These are phyloP conservation scores for Reutealis trisperma DNA, from an alignment of 345 rosid species.

Conservation along the genomic window DNA sequence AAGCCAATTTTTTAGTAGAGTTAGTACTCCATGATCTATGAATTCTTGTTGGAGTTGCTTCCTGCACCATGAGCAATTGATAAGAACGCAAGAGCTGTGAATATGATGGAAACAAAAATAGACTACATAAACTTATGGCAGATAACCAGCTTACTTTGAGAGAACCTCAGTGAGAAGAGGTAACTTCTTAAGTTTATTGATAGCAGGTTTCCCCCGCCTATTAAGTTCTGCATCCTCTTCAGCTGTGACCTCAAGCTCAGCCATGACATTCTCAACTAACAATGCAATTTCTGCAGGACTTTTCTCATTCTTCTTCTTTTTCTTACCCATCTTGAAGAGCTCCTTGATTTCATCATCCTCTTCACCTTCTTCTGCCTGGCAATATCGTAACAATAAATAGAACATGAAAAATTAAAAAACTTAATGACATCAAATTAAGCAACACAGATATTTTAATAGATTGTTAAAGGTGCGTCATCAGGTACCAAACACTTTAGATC, in stretches of 20 bases:
- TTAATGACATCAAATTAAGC: not conserved
- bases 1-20: slow-evolving; percentile 90
- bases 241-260: slow-evolving; percentile 93
- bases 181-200: slow-evolving; percentile 88
- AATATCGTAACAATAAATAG: slow-evolving; percentile 12
- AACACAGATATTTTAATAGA: not conserved
- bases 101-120: slow-evolving; percentile 2
- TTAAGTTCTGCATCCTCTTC: slow-evolving; percentile 94
- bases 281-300: slow-evolving; percentile 90
- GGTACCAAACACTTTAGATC: not conserved
- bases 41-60: slow-evolving; percentile 96
- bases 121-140: not conserved
- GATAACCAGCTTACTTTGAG: slow-evolving; percentile 68
- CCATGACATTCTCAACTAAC: slow-evolving; percentile 89
- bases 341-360: slow-evolving; percentile 85
- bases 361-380: slow-evolving; percentile 87
- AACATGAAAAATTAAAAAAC: slow-evolving; percentile 1
- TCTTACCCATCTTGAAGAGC: slow-evolving; percentile 86
- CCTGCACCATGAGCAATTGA: slow-evolving; percentile 43
- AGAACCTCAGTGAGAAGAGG: slow-evolving; percentile 91
- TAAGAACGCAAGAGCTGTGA: slow-evolving; percentile 1
- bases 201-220: slow-evolving; percentile 82
- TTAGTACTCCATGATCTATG: slow-evolving; percentile 91
- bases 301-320: slow-evolving; percentile 77
- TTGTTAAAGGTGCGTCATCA: not conserved